Evolutionary conservation across 129 eudicot species (phyloP).

Genomic region (Mikania micrantha): DNA sequence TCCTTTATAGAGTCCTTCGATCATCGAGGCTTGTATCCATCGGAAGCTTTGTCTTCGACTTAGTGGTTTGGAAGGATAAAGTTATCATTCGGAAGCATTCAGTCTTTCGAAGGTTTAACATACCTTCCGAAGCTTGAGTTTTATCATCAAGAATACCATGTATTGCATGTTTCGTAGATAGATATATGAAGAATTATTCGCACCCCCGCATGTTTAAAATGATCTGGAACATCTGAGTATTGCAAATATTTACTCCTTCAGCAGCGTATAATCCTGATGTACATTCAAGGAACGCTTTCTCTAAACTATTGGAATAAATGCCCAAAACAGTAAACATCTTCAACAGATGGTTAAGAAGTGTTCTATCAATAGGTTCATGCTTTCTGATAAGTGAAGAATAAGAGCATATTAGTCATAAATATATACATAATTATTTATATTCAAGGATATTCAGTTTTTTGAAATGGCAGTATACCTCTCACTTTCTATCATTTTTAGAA

Average conservation of each 20-base stretch:
- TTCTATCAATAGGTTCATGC: slow-evolving; percentile 95
- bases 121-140: too few relatives aligned
- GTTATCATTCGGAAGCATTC: too few relatives aligned
- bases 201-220: slow-evolving; percentile 92
- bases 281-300: slow-evolving; percentile 87
- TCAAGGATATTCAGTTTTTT: not conserved
- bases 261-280: slow-evolving; percentile 94
- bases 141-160: too few relatives aligned
- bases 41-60: too few relatives aligned
- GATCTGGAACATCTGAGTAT: slow-evolving; percentile 87
- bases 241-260: slow-evolving; percentile 95
- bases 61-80: too few relatives aligned
- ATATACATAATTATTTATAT: not conserved
- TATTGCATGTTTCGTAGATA: too few relatives aligned
- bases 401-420: not conserved
- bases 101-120: too few relatives aligned
- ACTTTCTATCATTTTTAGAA: too few relatives aligned
- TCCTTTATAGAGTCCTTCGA: too few relatives aligned
- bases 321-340: too few relatives aligned
- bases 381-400: slow-evolving; percentile 41
- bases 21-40: too few relatives aligned
- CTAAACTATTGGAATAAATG: slow-evolving; percentile 82
- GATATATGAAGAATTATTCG: slow-evolving; percentile 9
- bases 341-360: slow-evolving; percentile 96
- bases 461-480: slow-evolving; percentile 54